These are phyloP conservation scores for Thalassiosira pacifica DNA, from an alignment of 352 stramenopile species.

Conservation along the genomic window DNA sequence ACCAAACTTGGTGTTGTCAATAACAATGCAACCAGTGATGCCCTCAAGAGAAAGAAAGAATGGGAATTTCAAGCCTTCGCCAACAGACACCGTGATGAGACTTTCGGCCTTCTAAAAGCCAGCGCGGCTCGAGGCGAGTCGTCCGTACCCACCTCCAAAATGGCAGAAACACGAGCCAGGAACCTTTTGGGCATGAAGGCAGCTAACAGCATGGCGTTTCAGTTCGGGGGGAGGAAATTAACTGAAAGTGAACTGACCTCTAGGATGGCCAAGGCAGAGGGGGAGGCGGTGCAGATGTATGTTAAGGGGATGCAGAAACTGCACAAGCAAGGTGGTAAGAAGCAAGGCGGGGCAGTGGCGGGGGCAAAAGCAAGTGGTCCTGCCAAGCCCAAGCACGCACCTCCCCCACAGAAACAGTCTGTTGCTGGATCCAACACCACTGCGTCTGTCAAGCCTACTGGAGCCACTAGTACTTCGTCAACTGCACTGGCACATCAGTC, in stretches of 20 bases:
- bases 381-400: too few species aligned
- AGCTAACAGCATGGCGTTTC: background rate
- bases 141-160: conserved; percentile 37
- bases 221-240: conserved; percentile 20
- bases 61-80: conserved; percentile 12
- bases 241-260: conserved; percentile 41
- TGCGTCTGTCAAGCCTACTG: too few species aligned
- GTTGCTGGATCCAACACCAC: too few species aligned
- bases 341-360: too few species aligned
- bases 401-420: too few species aligned
- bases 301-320: background rate
- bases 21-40: background rate
- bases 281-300: conserved; percentile 41
- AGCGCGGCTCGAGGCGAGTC: conserved; percentile 50
- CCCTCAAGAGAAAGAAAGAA: conserved; percentile 14
- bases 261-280: conserved; percentile 44
- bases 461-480: too few species aligned
- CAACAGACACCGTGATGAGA: conserved; percentile 43
- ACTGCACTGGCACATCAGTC: too few species aligned
- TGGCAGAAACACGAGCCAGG: conserved; percentile 31
- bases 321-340: too few species aligned
- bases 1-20: conserved; percentile 15
- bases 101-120: conserved; percentile 48
- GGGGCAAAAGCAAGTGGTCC: too few species aligned
- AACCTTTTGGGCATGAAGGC: conserved; percentile 40